Percentiles rank a stretch among this genome's conserved stretches.
phyloP scores from a whole-genome alignment of 2,329 filamentous ascomycete genomes.

The Colletotrichum orbiculare region DNA sequence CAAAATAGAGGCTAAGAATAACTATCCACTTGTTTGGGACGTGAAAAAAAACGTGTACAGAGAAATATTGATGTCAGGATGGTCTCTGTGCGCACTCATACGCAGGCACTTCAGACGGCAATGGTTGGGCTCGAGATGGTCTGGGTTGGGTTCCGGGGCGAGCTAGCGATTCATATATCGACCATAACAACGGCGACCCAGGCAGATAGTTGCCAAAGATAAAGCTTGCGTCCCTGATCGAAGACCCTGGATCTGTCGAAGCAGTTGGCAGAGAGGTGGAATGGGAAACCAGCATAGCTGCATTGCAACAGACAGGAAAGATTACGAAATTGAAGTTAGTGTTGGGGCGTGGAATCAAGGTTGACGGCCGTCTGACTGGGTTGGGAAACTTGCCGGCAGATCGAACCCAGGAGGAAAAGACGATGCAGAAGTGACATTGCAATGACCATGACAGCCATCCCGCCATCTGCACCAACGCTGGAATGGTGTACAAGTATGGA shows the following conservation, averaged over 20 bases:
- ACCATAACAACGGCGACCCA: no score
- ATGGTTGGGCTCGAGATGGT: neutral
- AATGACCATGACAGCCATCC: constrained; percentile 15
- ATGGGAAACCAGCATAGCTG: no score
- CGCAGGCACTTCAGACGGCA: constrained; percentile 5
- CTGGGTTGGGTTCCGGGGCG: constrained; percentile 10
- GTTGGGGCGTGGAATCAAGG: constrained; percentile 4
- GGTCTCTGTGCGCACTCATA: constrained; percentile 3
- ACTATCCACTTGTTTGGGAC: neutral
- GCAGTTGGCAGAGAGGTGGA: no score
- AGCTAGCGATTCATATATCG: constrained; percentile 24
- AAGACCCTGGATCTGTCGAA: neutral
- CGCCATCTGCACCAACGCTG: constrained; percentile 1
- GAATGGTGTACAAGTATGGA: constrained; percentile 4
- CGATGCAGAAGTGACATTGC: constrained; percentile 12
- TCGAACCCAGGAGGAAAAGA: neutral
- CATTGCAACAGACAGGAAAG: no score
- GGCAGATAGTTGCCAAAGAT: no score
- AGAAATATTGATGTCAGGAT: constrained; percentile 4
- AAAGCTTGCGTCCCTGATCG: neutral
- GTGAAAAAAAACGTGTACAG: neutral
- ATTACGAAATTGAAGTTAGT: no score
- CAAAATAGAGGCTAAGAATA: no score
- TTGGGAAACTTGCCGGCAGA: constrained; percentile 8
- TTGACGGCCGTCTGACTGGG: constrained; percentile 1